Base-by-base conservation (phyloP, 2,329 filamentous ascomycete genomes). In the Xylariales sp. region DNA sequence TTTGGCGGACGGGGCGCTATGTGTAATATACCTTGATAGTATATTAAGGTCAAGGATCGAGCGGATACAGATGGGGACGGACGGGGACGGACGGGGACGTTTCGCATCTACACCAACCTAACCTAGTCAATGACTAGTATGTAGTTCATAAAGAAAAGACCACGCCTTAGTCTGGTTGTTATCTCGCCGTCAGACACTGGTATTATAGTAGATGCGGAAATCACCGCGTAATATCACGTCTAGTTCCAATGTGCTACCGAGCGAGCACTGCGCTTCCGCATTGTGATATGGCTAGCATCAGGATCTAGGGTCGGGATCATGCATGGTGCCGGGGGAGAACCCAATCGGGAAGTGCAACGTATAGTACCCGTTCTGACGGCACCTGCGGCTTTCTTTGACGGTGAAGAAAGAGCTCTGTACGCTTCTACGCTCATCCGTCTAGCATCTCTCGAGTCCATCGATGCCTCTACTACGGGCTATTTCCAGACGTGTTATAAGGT, bases 301-400 rank as follows among this genome's bases (percentile, higher is more conserved):
- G 41, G 48, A 46, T 60, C 46, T 34, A 49, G 46, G 45, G 46
- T 52, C 23, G 14, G 32, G 14, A 49, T 10, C 45, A 10, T 30
- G 16, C 53, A 23, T 23, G 23, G 23, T 23, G 23, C 23, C 32
- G 32, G 32, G 32, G 32, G 32, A 39, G n/a, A 39, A 55, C 53
- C 18, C 46, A 41, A 16, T 23, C 53, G 36, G 36, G 53, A 43
- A 52, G 6, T 14, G 14, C 16, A 34, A 39, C n/a, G 50, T 54
- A 30, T 7, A 55, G 6, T 16, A 56, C 14, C 39, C 23, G 39
- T 23, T 18, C 54, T 12, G 39, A 45, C 45, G 54, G 9, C 23
- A 46, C 39, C 54, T 56, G 54, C 18, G 32, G 23, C 23, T 56
- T 45, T 39, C 39, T 56, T 43, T 23, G 12, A 16, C 23, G n/a